Conservation (phyloP, 495 filamentous ascomycete genomes). For the Chaetomium tenue region DNA sequence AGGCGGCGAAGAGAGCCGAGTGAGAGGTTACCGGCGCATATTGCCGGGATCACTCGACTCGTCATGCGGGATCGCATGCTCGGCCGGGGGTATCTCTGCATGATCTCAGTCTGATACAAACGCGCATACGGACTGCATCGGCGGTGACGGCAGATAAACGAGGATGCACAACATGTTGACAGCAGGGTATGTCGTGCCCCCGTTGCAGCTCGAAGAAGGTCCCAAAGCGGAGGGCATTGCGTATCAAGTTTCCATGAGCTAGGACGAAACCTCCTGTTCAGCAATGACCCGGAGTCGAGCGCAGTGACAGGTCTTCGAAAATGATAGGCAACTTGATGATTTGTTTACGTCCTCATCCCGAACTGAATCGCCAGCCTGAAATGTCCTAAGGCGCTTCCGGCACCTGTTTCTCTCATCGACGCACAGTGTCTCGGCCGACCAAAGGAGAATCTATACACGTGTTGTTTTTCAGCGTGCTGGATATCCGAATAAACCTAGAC, state of each 20-base stretch:
- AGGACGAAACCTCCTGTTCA: not conserved
- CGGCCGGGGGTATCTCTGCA: not conserved
- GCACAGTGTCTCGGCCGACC: constrained; percentile 27
- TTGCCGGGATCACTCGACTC: constrained; percentile 30
- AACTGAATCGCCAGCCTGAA: not conserved
- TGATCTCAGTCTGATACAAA: constrained; percentile 18
- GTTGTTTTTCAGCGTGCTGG: constrained; percentile 27
- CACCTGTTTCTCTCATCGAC: not conserved
- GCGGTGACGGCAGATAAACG: constrained; percentile 23
- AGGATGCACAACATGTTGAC: constrained; percentile 35
- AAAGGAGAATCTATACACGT: constrained; percentile 28
- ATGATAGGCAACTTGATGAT: not conserved
- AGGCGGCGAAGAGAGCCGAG: constrained; percentile 56
- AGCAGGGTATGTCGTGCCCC: constrained; percentile 27
- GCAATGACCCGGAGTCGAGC: not conserved
- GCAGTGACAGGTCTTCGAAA: not conserved
- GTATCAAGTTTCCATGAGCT: not conserved
- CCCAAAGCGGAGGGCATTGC: not conserved
- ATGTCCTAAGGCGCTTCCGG: not conserved
- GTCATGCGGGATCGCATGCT: constrained; percentile 22
- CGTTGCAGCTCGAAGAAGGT: constrained; percentile 7
- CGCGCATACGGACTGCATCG: constrained; percentile 13
- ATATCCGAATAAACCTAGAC: constrained; percentile 21
- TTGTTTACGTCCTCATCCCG: not conserved
- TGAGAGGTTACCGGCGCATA: constrained; percentile 35